Conservation (phyloP, 2,329 filamentous ascomycete species). For the Xylariaceae sp. region DNA sequence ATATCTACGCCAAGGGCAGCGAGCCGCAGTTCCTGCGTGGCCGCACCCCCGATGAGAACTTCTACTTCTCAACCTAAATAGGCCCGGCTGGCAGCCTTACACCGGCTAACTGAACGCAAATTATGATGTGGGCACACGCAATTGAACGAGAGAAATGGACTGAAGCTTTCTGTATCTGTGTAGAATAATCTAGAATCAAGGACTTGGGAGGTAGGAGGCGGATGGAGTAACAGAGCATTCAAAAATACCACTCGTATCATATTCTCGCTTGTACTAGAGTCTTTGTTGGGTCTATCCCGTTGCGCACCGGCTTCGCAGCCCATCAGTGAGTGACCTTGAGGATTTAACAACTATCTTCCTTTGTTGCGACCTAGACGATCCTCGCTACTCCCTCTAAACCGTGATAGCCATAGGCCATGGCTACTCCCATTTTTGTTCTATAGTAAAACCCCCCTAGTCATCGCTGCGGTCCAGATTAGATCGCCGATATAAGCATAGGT, state of each 20-base stretch:
- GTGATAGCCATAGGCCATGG: too few species aligned
- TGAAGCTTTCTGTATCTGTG: constrained; percentile 16
- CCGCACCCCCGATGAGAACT: constrained; percentile 84
- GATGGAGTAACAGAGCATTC: constrained; percentile 19
- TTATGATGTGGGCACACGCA: constrained; percentile 7
- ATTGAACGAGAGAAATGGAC: constrained; percentile 5
- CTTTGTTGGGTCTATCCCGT: not conserved
- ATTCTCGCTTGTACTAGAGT: constrained; percentile 4
- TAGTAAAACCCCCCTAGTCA: too few species aligned
- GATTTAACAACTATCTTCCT: not conserved
- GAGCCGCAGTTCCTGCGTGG: constrained; percentile 88
- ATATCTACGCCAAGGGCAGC: constrained; percentile 85
- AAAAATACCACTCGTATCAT: not conserved
- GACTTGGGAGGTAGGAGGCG: constrained; percentile 12
- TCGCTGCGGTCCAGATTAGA: too few species aligned
- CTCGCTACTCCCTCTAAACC: too few species aligned
- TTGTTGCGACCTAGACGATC: not conserved
- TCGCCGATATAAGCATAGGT: too few species aligned
- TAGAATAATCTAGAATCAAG: constrained; percentile 25
- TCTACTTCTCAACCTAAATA: constrained; percentile 62
- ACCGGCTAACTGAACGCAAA: constrained; percentile 1
- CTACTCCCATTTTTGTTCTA: too few species aligned
- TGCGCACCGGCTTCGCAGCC: not conserved
- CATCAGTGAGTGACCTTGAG: not conserved
- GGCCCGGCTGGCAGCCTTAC: not conserved